These are phyloP conservation scores for Ocimum tenuiflorum DNA, from an alignment of 257 asterid genomes.

Conservation along the genomic window DNA sequence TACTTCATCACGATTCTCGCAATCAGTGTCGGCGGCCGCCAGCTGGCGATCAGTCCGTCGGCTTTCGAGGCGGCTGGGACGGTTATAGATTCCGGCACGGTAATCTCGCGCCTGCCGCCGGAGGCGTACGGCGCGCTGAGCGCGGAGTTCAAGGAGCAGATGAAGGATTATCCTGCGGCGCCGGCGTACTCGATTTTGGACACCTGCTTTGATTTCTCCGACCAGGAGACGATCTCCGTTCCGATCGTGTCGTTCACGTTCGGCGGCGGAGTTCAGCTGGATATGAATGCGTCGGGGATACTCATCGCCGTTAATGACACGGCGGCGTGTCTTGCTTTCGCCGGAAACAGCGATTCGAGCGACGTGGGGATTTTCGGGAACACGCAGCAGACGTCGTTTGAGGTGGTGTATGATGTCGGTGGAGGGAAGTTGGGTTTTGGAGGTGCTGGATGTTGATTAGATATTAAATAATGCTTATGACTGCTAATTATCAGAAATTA, in stretches of 20 bases:
- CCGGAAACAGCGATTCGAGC: constrained; percentile 31
- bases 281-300: constrained; percentile 34
- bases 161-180: constrained; percentile 46
- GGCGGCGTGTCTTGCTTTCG: constrained; percentile 60
- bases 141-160: constrained; percentile 37
- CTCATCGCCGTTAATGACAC: constrained; percentile 11
- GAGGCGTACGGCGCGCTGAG: constrained; percentile 44
- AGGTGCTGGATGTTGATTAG: constrained; percentile 36
- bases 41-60: constrained; percentile 35
- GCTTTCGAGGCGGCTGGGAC: constrained; percentile 45
- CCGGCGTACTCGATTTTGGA: constrained; percentile 46
- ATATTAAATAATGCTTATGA: background rate
- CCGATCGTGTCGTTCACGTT: constrained; percentile 48
- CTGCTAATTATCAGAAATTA: no score
- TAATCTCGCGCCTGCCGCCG: constrained; percentile 64
- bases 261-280: constrained; percentile 38
- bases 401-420: constrained; percentile 65
- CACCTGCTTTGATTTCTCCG: constrained; percentile 55
- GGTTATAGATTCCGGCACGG: constrained; percentile 82
- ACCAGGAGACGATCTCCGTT: constrained; percentile 16
- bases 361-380: constrained; percentile 56
- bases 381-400: constrained; percentile 55
- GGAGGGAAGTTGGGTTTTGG: constrained; percentile 68
- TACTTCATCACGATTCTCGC: constrained; percentile 42
- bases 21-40: constrained; percentile 42